Base-by-base conservation (phyloP, 371 early-diverging fungal genomes). In the Massospora cicadina region DNA sequence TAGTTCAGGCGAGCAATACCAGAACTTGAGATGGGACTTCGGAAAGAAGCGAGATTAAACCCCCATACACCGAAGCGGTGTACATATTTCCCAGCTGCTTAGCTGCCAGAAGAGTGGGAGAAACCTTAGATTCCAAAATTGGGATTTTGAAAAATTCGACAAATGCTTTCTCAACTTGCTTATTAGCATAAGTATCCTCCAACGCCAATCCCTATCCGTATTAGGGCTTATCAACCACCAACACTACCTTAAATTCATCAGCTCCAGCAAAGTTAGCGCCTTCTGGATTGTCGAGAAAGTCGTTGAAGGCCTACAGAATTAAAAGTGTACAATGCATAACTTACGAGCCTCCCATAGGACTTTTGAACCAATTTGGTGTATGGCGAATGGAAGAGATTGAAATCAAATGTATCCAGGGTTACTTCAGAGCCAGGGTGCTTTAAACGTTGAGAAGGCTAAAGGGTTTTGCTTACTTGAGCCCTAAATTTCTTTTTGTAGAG, bases 41-140 rank as follows among this genome's bases (percentile, higher is more conserved):
- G 33, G 88, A 82, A 32, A 98, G 54, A 63, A 96, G 78, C 59
- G 91, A 89, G 24, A 84, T 82, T 30, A 98, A 82, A 66, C 89
- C 84, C 61, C 86, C 83, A 84, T 92, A 98, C 33, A 95, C 82
- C 23, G 94, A 93, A 61, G 86, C 97, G 66, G 90, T 87, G 78
- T 98, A 98, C 86, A 90, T 91, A 80, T 98, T 98, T 67, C 97
- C 99, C 65, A 93, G 82, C 70, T 92, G 85, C 75, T 89, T 88
- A 66, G 94, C 82, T 25, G 81, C 86, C 66, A 84, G 77, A 54
- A 95, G 79, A 57, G 87, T 79, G n/a, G 93, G 87, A 25, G 76
- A 74, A 28, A 90, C 90, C 79, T 90, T 92, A 65, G 79, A 70
- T 33, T 77, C 75, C 73, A 85, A 89, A n/a, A n/a, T n/a, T 30